Base-by-base conservation (phyloP, 202 grass and related monocot genomes). In the Dendrocalamus latiflorus region DNA sequence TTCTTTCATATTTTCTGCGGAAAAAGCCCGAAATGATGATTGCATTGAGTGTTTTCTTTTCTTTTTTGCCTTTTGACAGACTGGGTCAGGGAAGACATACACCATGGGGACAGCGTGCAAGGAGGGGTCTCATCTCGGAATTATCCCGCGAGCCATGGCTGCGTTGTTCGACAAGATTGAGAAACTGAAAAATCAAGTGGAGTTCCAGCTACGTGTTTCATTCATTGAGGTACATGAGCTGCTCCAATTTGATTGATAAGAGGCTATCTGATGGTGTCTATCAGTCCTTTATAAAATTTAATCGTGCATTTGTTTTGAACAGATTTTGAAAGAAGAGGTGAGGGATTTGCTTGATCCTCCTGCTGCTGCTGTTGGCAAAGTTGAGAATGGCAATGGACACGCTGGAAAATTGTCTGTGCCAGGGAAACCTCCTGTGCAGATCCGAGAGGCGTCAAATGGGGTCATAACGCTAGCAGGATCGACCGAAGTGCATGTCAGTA, bases 301-400 rank as follows among this genome's bases (percentile, higher is more conserved):
- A 13, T 8, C 48, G 10, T 28, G 16, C 49, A 0, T 57, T 65
- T 60, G 2, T 72, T 65, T 41, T 90, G 30, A 54, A 55, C 68
- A 99, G 96, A 99, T 99, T 81, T 72, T 99, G 76, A 99, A 99
- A 88, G 96, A 99, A 94, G 96, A 99, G 88, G 93, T 99, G 43
- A 91, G 93, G 80, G 96, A 99, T 79, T 83, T 99, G 75, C 81
- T 99, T 55, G 96, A 96, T 68, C 72, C 77, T 70, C 45, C 89
- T 79, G 48, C 74, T 69, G 67, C 67, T 41, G 22, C 56, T 63
- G 57, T 51, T 61, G 70, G 91, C 25, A 99, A 94, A 88, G 55
- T 90, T 65, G 91, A 96, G 65, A 91, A 84, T 61, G 86, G 89
- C 68, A 94, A 99, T 69, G 91, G 89, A 30, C 91, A 96, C 37